These are phyloP conservation scores for Colletotrichum costaricense DNA, from an alignment of 2,329 filamentous ascomycete genomes.

Conservation along the genomic window DNA sequence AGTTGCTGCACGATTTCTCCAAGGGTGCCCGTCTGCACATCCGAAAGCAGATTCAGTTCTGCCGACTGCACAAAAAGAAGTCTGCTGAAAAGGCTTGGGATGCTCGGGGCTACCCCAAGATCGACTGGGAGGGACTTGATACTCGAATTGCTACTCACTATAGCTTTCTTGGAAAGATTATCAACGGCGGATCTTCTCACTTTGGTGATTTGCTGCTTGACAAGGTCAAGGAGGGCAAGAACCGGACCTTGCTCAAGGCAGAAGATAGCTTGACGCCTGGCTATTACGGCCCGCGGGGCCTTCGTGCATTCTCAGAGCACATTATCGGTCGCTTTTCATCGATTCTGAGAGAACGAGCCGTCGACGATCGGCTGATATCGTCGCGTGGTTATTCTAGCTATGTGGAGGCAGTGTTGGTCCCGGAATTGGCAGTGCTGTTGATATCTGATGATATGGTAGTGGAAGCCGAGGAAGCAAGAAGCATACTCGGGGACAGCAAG, in stretches of 20 bases:
- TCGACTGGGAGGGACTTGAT: constrained; percentile 75
- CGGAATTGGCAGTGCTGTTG: constrained; percentile 70
- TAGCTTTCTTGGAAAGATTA: constrained; percentile 65
- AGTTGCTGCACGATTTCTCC: constrained; percentile 64
- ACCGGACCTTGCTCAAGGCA: constrained; percentile 69
- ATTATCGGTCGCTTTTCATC: constrained; percentile 71
- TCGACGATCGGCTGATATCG: constrained; percentile 74
- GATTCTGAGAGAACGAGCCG: constrained; percentile 70
- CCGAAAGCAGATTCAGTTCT: constrained; percentile 71
- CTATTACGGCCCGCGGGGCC: constrained; percentile 85
- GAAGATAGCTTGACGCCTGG: constrained; percentile 74
- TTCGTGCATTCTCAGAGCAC: constrained; percentile 77
- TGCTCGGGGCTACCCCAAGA: constrained; percentile 72
- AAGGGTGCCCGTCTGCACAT: constrained; percentile 62
- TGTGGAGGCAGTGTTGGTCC: constrained; percentile 81
- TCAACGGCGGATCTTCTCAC: constrained; percentile 69
- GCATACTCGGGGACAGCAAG: constrained; percentile 74
- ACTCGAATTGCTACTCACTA: constrained; percentile 68
- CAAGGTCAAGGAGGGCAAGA: constrained; percentile 67
- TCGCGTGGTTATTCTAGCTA: constrained; percentile 75
- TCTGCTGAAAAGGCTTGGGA: constrained; percentile 61
- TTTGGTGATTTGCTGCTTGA: constrained; percentile 69
- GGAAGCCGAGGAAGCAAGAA: constrained; percentile 54
- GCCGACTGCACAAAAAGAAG: constrained; percentile 68
- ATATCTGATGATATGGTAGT: constrained; percentile 68